A percentile compares a stretch with the other conserved stretches of the same genome.
Evolutionary conservation across 495 filamentous ascomycete genomes (phyloP).

Genomic region (Cladorrhinum samala): DNA sequence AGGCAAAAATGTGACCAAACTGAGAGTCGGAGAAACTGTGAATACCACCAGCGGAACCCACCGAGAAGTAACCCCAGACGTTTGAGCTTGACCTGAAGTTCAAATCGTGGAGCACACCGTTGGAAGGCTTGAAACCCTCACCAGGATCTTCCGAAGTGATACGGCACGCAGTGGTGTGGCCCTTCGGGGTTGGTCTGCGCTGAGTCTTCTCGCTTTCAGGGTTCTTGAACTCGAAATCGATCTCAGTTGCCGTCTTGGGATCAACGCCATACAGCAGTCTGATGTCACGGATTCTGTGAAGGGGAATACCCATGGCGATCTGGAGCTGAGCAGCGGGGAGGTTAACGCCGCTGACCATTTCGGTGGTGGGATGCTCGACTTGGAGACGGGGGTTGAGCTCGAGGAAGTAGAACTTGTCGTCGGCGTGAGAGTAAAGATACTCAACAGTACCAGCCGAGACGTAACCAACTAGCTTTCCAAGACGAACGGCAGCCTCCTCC

Average conservation of each 20-base stretch:
- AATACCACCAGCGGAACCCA: conserved; percentile 91
- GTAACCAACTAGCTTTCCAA: conserved; percentile 92
- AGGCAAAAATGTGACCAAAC: conserved; percentile 99
- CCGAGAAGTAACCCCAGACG: conserved; percentile 99
- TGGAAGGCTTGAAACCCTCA: conserved; percentile 99
- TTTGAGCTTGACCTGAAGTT: conserved; percentile 99
- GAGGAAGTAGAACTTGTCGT: conserved; percentile 95
- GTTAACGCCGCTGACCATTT: conserved; percentile 98
- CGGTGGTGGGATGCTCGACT: conserved; percentile 79
- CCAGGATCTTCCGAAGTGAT: conserved; percentile 99
- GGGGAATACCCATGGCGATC: conserved; percentile 96
- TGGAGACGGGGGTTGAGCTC: conserved; percentile 6
- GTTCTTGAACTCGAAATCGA: conserved; percentile 94
- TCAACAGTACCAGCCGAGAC: conserved; percentile 98
- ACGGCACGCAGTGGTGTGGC: conserved; percentile 96
- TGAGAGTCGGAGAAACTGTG: conserved; percentile 99
- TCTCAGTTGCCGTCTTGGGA: conserved; percentile 73
- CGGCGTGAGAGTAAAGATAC: conserved; percentile 96
- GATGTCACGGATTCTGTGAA: conserved; percentile 94
- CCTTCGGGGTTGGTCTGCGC: conserved; percentile 84
- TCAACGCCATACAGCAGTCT: conserved; percentile 94
- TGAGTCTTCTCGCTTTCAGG: conserved; percentile 79
- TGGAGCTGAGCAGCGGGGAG: conserved; percentile 95
- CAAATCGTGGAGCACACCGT: conserved; percentile 96
- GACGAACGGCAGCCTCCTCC: conserved; percentile 92